Conservation (phyloP, 306 rosid genomes). For the Mimosa pudica region DNA sequence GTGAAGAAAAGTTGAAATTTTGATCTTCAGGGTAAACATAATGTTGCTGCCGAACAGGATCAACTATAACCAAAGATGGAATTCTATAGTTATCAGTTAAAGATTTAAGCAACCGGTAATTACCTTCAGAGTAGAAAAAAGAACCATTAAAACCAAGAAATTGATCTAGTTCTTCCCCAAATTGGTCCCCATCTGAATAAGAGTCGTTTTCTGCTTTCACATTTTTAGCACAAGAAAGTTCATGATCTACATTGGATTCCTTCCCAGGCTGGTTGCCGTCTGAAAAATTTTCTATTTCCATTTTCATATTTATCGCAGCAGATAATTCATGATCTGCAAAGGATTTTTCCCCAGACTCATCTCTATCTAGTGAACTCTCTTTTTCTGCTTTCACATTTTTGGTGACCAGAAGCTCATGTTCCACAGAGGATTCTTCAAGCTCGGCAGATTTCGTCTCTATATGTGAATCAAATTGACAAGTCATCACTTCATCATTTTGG, state of each 20-base stretch:
- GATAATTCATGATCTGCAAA: slow-evolving; percentile 39
- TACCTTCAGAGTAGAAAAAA: slow-evolving; percentile 84
- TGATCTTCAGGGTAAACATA: slow-evolving; percentile 61
- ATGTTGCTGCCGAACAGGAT: slow-evolving; percentile 77
- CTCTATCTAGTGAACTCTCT: slow-evolving; percentile 43
- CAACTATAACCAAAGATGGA: slow-evolving; percentile 82
- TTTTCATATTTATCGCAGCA: slow-evolving; percentile 32
- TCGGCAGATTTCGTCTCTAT: slow-evolving; percentile 39
- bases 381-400: slow-evolving; percentile 42
- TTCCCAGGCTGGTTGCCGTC: slow-evolving; percentile 40
- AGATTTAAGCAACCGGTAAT: slow-evolving; percentile 66
- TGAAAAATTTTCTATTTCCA: slow-evolving; percentile 44
- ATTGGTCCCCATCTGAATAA: slow-evolving; percentile 41
- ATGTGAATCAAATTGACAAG: slow-evolving; percentile 36
- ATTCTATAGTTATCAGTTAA: slow-evolving; percentile 65
- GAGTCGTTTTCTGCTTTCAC: slow-evolving; percentile 40
- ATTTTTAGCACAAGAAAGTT: slow-evolving; percentile 40
- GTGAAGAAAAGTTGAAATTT: slow-evolving; percentile 54
- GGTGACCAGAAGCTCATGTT: slow-evolving; percentile 40
- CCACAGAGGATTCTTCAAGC: slow-evolving; percentile 44
- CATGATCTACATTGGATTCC: slow-evolving; percentile 40
- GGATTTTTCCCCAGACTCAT: slow-evolving; percentile 42
- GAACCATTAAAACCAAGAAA: slow-evolving; percentile 68
- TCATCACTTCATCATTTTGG: slow-evolving; percentile 48
- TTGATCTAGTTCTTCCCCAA: slow-evolving; percentile 45